phyloP scores from a whole-genome alignment of 768 basidiomycete species.

The Lactarius hengduanensis region DNA sequence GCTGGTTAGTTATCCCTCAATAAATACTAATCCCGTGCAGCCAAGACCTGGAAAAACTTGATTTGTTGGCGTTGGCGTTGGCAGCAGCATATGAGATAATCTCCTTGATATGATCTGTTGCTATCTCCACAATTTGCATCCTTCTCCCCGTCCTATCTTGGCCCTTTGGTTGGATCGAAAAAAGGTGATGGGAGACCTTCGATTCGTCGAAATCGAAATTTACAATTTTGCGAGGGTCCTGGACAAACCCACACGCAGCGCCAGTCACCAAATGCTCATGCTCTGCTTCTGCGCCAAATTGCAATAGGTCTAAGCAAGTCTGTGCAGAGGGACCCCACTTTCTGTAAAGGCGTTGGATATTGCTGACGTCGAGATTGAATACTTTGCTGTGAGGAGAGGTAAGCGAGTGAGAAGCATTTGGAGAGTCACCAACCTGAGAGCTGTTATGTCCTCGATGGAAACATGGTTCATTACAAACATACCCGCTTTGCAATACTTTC shows the following conservation, averaged over 20 bases:
- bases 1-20: too few species aligned
- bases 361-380: background rate
- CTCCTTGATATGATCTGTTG: background rate
- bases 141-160: background rate
- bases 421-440: too few species aligned
- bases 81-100: background rate
- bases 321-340: background rate
- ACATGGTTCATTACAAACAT: too few species aligned
- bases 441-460: too few species aligned
- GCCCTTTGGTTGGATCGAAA: background rate
- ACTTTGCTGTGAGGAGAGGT: background rate
- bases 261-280: too few species aligned
- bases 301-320: background rate
- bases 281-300: too few species aligned
- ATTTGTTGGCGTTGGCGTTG: background rate
- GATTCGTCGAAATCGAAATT: too few species aligned
- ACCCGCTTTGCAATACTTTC: too few species aligned
- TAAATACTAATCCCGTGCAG: too few species aligned
- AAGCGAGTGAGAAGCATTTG: too few species aligned
- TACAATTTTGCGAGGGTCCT: too few species aligned
- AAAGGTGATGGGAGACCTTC: background rate
- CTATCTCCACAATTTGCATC: background rate
- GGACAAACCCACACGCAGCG: too few species aligned
- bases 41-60: background rate
- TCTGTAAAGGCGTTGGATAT: background rate